Conservation (phyloP, 495 filamentous ascomycete genomes). For the Penicillium flavigenum region DNA sequence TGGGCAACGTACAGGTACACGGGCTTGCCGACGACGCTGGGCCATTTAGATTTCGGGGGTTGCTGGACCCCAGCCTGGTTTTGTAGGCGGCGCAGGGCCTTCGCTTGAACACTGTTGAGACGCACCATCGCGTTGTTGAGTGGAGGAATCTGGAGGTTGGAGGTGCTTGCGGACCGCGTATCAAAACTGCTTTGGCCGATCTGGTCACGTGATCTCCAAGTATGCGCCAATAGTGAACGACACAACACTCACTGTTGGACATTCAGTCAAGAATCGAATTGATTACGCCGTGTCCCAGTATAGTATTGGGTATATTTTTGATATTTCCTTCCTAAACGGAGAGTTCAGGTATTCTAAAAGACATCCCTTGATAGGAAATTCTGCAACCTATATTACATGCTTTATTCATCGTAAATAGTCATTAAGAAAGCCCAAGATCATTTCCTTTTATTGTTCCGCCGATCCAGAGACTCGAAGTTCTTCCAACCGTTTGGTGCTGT, state of each 20-base stretch:
- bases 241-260: not conserved
- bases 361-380: not conserved
- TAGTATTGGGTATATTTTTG: not conserved
- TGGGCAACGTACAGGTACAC: slow-evolving; percentile 61
- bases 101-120: slow-evolving; percentile 17
- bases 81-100: slow-evolving; percentile 27
- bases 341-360: not conserved
- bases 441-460: slow-evolving; percentile 19
- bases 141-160: slow-evolving; percentile 11
- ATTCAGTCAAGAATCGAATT: not conserved
- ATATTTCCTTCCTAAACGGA: not conserved
- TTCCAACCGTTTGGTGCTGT: slow-evolving; percentile 36
- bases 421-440: slow-evolving; percentile 26
- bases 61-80: slow-evolving; percentile 16
- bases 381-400: slow-evolving; percentile 29
- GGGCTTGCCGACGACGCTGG: slow-evolving; percentile 48
- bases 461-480: slow-evolving; percentile 38
- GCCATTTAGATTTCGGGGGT: slow-evolving; percentile 21
- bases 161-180: slow-evolving; percentile 5
- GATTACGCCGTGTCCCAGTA: not conserved
- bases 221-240: slow-evolving; percentile 2
- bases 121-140: slow-evolving; percentile 38
- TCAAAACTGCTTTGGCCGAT: slow-evolving; percentile 9
- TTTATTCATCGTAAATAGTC: slow-evolving; percentile 38
- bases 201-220: not conserved